Conservation (phyloP, 257 asterid species). For the Orobanche coerulescens region DNA sequence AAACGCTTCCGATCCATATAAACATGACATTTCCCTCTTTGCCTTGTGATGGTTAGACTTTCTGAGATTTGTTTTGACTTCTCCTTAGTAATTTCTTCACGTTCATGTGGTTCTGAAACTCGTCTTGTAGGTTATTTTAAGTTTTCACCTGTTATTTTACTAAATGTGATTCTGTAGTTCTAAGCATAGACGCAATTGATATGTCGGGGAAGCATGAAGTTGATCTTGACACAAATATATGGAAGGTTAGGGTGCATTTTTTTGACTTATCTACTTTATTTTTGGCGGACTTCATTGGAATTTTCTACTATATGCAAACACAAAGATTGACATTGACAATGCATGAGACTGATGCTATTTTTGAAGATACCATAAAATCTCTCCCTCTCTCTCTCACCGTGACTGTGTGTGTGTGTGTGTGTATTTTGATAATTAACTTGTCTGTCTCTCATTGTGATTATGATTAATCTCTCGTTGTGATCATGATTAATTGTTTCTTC, state of each 20-base stretch:
- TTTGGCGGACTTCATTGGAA: background rate
- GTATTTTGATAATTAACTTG: background rate
- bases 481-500: slow-evolving; percentile 32
- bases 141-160: slow-evolving; percentile 13
- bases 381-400: background rate
- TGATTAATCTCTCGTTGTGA: slow-evolving; percentile 16
- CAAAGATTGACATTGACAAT: slow-evolving; percentile 6
- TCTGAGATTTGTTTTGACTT: slow-evolving; percentile 14
- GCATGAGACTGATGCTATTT: background rate
- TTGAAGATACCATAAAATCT: background rate
- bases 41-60: slow-evolving; percentile 91
- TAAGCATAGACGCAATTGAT: slow-evolving; percentile 94
- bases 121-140: background rate
- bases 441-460: slow-evolving; percentile 22
- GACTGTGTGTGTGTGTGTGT: background rate
- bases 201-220: slow-evolving; percentile 99
- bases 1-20: slow-evolving; percentile 92
- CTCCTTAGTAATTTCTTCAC: background rate
- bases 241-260: slow-evolving; percentile 62
- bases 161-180: slow-evolving; percentile 41
- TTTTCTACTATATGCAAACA: background rate
- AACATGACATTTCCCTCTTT: slow-evolving; percentile 93
- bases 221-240: slow-evolving; percentile 96
- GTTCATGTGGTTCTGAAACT: slow-evolving; percentile 1
- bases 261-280: slow-evolving; percentile 1